Conservation (phyloP, 1,284 basidiomycete genomes). For the Sporisorium reilianum region DNA sequence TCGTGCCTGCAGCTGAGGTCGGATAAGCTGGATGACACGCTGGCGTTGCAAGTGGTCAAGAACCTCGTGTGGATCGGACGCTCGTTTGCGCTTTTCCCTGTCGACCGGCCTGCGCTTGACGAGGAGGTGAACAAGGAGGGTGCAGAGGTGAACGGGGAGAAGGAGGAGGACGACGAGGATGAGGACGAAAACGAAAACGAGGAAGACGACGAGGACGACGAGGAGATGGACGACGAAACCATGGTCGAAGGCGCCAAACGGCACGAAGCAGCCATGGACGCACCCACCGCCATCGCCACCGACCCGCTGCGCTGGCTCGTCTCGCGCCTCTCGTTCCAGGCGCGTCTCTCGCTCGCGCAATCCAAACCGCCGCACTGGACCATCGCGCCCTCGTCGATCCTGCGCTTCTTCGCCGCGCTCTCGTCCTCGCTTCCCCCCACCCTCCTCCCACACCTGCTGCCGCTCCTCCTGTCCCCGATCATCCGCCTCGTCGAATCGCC, state of each 20-base stretch:
- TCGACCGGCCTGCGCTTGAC: conserved; percentile 18
- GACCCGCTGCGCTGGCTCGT: conserved; percentile 91
- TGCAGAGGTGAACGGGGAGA: neutral
- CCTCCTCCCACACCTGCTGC: conserved; percentile 77
- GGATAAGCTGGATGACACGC: conserved; percentile 79
- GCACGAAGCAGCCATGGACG: conserved; percentile 49
- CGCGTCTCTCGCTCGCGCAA: conserved; percentile 71
- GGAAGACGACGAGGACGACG: conserved; percentile 46
- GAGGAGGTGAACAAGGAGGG: conserved; percentile 20
- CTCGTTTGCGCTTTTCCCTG: conserved; percentile 59
- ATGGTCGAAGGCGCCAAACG: conserved; percentile 46
- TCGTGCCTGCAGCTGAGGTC: conserved; percentile 85
- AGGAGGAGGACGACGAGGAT: conserved; percentile 23
- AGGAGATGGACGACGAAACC: conserved; percentile 38
- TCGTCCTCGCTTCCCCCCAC: conserved; percentile 25
- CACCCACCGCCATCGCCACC: conserved; percentile 35
- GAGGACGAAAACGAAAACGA: conserved; percentile 49
- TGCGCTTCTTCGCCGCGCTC: conserved; percentile 73
- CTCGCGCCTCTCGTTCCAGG: conserved; percentile 90
- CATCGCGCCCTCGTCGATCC: conserved; percentile 80
- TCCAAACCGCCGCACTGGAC: conserved; percentile 75
- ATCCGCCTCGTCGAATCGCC: conserved; percentile 84
- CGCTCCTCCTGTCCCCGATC: conserved; percentile 86
- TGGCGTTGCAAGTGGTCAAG: conserved; percentile 90
- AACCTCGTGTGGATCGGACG: conserved; percentile 92